Base-by-base conservation (phyloP, 2,329 filamentous ascomycete genomes). In the Magnaporthiopsis rhizophila region DNA sequence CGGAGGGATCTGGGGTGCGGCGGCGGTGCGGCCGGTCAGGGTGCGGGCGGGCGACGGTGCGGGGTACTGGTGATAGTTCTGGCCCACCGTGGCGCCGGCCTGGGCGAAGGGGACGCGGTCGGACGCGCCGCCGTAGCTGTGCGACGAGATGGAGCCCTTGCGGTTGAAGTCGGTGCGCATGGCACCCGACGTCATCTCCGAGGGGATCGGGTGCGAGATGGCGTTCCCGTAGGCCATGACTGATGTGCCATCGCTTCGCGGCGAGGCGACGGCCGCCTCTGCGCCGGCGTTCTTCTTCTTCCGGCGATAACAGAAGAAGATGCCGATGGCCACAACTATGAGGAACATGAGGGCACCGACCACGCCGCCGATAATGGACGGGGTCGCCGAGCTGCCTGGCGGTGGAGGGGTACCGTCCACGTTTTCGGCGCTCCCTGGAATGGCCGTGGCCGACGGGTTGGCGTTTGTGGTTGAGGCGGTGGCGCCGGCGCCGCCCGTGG, bases 201-300 rank as follows among this genome's bases (percentile, higher is more conserved):
- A 75, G 63, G 86, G 78, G 66, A 88, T 79, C 65, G 87, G 78
- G 69, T 87, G 81, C 67, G 83, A 86, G 68, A 87, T 82, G 63
- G 84, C 79, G 69, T 81, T 81, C 66, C 78, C 76, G 64, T 62
- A 80, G 45, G 45, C 45, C 45, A 81, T 5, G 75, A 77, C 32
- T 56, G 67, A 67, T 38, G 62, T 64, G 13, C 66, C 34, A 38
- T 66, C 64, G 56, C 30, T 53, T 50, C 66, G 60, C 21, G 59
- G 61, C 56, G 28, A 21, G 18, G 45, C 62, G 45, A 58, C 50
- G 45, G 45, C 45, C 57, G 36, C 65, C 36, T 61, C 58, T 62
- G 62, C 64, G 59, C 58, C 61, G 62, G 68, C 62, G 65, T 68
- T 36, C 65, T 67, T 67, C 62, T 69, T 64, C 58, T 71, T 73